Conservation (phyloP, 2,329 filamentous ascomycete genomes). For the Colletotrichum brevisporum region DNA sequence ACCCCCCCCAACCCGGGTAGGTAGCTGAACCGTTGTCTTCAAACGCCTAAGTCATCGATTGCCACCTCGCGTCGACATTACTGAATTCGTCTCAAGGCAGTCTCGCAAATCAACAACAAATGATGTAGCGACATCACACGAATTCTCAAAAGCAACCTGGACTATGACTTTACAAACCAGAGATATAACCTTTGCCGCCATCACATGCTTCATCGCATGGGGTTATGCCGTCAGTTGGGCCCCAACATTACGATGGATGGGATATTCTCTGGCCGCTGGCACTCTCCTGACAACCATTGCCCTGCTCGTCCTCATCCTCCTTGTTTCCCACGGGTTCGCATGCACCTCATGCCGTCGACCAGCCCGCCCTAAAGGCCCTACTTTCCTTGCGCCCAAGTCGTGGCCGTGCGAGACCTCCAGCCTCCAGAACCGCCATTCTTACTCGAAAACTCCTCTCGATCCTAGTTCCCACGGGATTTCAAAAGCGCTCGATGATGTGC, state of each 20-base stretch:
- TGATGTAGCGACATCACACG: slow-evolving; percentile 35
- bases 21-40: too few species aligned
- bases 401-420: slow-evolving; percentile 81
- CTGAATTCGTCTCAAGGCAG: background rate
- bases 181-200: slow-evolving; percentile 77
- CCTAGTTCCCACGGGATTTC: slow-evolving; percentile 84
- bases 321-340: slow-evolving; percentile 69
- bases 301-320: slow-evolving; percentile 70
- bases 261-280: slow-evolving; percentile 86
- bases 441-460: slow-evolving; percentile 79
- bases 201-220: slow-evolving; percentile 87
- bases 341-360: slow-evolving; percentile 57
- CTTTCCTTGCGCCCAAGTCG: slow-evolving; percentile 72
- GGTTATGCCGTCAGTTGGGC: slow-evolving; percentile 87
- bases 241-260: slow-evolving; percentile 85
- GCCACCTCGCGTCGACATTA: too few species aligned
- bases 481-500: slow-evolving; percentile 81
- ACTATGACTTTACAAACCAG: slow-evolving; percentile 80
- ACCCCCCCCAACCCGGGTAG: too few species aligned
- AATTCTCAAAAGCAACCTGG: slow-evolving; percentile 34
- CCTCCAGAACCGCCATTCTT: slow-evolving; percentile 75
- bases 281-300: slow-evolving; percentile 68
- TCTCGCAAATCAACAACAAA: slow-evolving; percentile 21
- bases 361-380: slow-evolving; percentile 60
- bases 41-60: too few species aligned